These are phyloP conservation scores for Agrocybe pediades DNA, from an alignment of 768 basidiomycete genomes.

Conservation along the genomic window DNA sequence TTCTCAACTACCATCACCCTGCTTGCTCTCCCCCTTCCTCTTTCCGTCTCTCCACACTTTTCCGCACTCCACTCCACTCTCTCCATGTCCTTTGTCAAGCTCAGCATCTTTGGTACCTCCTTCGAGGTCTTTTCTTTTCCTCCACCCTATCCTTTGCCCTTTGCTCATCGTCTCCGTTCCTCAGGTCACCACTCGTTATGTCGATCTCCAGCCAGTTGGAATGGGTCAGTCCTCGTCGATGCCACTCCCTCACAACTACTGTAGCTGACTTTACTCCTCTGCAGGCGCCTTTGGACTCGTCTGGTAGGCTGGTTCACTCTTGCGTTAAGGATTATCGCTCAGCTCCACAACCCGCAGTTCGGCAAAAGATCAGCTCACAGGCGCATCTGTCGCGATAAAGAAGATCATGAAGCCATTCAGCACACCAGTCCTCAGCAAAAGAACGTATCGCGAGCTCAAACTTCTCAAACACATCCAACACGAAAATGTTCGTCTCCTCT, in stretches of 20 bases:
- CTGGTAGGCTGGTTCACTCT: conserved; percentile 59
- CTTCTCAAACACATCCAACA: conserved; percentile 98
- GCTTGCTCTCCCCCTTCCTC: conserved; percentile 8
- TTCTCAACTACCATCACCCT: conserved; percentile 11
- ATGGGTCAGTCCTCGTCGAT: conserved; percentile 71
- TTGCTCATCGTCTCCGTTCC: conserved; percentile 18
- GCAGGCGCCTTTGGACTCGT: conserved; percentile 96
- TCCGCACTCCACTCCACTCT: too few species aligned
- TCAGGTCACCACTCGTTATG: conserved; percentile 97
- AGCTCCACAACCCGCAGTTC: conserved; percentile 53
- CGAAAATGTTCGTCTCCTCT: conserved; percentile 73
- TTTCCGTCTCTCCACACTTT: conserved; percentile 14
- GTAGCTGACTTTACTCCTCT: conserved; percentile 6
- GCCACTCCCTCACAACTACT: not conserved
- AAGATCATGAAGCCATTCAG: conserved; percentile 99
- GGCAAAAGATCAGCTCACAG: conserved; percentile 93
- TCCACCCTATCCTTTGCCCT: conserved; percentile 17
- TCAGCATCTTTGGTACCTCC: conserved; percentile 97
- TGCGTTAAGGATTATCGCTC: conserved; percentile 5
- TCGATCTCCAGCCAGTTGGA: conserved; percentile 98
- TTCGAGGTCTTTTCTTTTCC: conserved; percentile 68
- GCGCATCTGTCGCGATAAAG: conserved; percentile 95
- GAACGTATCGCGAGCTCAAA: conserved; percentile 98
- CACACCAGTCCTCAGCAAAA: conserved; percentile 96
- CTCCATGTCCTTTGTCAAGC: conserved; percentile 97